Percentiles rank a stretch among this genome's conserved stretches.
phyloP scores from a whole-genome alignment of 495 filamentous ascomycete genomes.

The Podospora conica region DNA sequence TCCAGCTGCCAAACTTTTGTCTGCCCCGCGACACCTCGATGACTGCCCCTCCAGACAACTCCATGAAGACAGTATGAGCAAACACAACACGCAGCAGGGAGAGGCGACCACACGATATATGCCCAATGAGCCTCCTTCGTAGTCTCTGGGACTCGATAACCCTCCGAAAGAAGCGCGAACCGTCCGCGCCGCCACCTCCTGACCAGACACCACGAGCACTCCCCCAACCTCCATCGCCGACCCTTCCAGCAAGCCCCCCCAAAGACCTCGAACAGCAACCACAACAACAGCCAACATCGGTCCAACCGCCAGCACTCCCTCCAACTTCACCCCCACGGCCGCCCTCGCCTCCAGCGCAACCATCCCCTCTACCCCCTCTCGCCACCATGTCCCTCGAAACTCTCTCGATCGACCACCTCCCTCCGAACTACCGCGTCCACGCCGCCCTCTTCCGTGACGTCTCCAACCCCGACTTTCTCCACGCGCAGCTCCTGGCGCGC shows the following conservation, averaged over 20 bases:
- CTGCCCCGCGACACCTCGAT: conserved; percentile 8
- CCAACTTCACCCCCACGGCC: not conserved
- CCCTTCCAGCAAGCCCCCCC: not conserved
- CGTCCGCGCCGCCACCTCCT: not conserved
- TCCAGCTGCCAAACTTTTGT: conserved; percentile 7
- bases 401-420: conserved; percentile 64
- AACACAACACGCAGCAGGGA: not conserved
- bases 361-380: not conserved
- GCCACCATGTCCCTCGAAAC: conserved; percentile 36
- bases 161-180: not conserved
- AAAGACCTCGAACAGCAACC: not conserved
- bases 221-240: not conserved
- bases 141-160: not conserved
- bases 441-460: conserved; percentile 69
- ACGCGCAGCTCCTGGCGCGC: conserved; percentile 70
- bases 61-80: not conserved
- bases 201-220: not conserved
- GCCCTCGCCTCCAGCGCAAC: not conserved
- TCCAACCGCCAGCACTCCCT: not conserved
- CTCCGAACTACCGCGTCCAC: conserved; percentile 57
- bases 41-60: not conserved
- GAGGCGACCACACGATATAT: not conserved
- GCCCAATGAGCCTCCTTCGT: not conserved
- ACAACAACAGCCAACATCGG: not conserved
- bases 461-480: conserved; percentile 67